Conservation (phyloP, 768 basidiomycete genomes). For the Auriscalpium vulgare region DNA sequence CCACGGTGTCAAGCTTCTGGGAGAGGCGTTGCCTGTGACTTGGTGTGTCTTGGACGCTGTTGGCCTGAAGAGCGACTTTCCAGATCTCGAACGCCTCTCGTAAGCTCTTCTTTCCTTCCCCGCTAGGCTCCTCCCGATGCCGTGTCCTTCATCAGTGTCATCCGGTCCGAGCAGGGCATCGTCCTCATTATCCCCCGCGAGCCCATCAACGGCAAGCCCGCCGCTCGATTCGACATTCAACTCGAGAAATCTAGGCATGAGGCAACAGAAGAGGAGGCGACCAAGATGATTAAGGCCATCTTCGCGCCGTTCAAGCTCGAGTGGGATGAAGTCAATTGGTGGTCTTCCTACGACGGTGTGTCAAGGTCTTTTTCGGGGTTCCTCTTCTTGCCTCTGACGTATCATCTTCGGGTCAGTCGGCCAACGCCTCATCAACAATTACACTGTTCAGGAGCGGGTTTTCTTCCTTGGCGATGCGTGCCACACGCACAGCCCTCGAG, state of each 20-base stretch:
- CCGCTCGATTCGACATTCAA: conserved; percentile 5
- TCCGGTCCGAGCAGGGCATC: conserved; percentile 5
- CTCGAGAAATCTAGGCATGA: conserved; percentile 5
- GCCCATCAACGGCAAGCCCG: conserved; percentile 8
- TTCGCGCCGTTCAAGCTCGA: conserved; percentile 5
- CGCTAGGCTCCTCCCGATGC: background rate
- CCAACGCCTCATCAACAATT: conserved; percentile 3
- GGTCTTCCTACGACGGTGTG: conserved; percentile 7
- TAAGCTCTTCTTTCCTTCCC: background rate
- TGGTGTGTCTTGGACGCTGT: conserved; percentile 8
- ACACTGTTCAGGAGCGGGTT: conserved; percentile 1
- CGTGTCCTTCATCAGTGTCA: background rate
- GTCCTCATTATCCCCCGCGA: conserved; percentile 6
- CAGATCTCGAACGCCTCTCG: conserved; percentile 6
- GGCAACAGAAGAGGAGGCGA: conserved; percentile 3
- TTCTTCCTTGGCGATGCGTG: conserved; percentile 9
- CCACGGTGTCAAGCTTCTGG: background rate
- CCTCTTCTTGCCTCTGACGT: background rate
- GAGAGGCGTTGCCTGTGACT: conserved; percentile 4
- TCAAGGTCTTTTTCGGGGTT: background rate
- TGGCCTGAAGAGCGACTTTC: conserved; percentile 6
- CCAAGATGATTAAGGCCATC: conserved; percentile 5
- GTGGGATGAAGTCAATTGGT: conserved; percentile 9
- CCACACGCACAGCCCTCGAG: conserved; percentile 7
- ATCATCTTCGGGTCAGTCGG: background rate